These are phyloP conservation scores for Talaromyces atroroseus DNA, from an alignment of 2,329 filamentous ascomycete genomes.

Conservation along the genomic window DNA sequence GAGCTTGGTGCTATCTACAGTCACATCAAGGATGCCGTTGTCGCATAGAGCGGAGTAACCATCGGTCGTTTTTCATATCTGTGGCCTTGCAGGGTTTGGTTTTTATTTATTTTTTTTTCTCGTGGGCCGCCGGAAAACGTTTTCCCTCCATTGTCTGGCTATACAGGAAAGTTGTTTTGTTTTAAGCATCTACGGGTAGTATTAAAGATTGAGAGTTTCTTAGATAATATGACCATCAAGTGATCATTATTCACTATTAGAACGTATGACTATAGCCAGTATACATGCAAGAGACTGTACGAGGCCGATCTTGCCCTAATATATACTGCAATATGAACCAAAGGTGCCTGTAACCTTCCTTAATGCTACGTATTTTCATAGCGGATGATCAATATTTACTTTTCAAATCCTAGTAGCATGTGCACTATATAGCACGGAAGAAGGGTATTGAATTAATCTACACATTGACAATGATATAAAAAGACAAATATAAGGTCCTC, in stretches of 20 bases:
- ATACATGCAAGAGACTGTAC: too few species aligned
- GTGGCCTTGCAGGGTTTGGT: neutral
- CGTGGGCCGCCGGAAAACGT: neutral
- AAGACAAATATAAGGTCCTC: neutral
- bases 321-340: too few species aligned
- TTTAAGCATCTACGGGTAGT: neutral
- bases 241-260: neutral
- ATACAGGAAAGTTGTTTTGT: neutral
- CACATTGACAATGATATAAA: neutral
- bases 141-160: neutral
- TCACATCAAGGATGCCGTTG: constrained; percentile 36
- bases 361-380: neutral
- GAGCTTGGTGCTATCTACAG: constrained; percentile 46
- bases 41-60: constrained; percentile 29
- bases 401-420: too few species aligned
- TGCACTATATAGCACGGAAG: neutral
- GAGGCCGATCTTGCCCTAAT: too few species aligned
- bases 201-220: neutral
- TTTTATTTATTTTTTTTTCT: neutral
- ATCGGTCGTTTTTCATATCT: neutral
- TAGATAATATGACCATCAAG: neutral
- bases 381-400: too few species aligned
- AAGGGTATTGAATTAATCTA: neutral
- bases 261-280: neutral
- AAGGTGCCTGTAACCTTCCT: neutral